phyloP scores from a whole-genome alignment of 2,329 filamentous ascomycete species.

The Sclerotinia borealis region DNA sequence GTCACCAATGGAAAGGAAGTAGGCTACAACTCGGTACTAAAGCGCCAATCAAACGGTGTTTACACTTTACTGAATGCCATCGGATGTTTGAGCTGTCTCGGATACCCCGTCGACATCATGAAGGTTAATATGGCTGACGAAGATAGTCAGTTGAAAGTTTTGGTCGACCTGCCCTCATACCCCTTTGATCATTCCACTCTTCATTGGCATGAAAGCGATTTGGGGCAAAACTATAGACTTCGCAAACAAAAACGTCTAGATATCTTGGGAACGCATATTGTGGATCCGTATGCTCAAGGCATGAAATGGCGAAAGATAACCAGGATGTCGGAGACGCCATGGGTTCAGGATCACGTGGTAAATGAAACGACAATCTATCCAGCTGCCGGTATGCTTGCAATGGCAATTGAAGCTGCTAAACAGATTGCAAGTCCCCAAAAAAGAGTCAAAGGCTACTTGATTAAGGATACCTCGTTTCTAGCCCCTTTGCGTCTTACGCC shows the following conservation, averaged over 20 bases:
- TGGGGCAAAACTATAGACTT: conserved; percentile 40
- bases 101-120: background rate
- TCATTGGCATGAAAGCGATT: conserved; percentile 48
- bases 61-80: background rate
- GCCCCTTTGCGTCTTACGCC: background rate
- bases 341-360: conserved; percentile 16
- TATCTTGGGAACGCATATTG: conserved; percentile 25
- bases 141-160: background rate
- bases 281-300: conserved; percentile 18
- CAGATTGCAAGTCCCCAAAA: conserved; percentile 10
- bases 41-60: background rate
- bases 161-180: conserved; percentile 45
- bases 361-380: conserved; percentile 27
- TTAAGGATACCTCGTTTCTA: background rate
- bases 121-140: background rate
- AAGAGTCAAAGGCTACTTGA: background rate
- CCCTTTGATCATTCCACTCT: conserved; percentile 45
- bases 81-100: background rate
- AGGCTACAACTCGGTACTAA: background rate
- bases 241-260: conserved; percentile 38
- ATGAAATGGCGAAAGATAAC: conserved; percentile 30
- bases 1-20: background rate
- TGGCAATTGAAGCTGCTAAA: conserved; percentile 29
- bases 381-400: conserved; percentile 28
- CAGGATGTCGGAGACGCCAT: conserved; percentile 23